phyloP scores from a whole-genome alignment of 257 asterid species.

The Gentiana dahurica region DNA sequence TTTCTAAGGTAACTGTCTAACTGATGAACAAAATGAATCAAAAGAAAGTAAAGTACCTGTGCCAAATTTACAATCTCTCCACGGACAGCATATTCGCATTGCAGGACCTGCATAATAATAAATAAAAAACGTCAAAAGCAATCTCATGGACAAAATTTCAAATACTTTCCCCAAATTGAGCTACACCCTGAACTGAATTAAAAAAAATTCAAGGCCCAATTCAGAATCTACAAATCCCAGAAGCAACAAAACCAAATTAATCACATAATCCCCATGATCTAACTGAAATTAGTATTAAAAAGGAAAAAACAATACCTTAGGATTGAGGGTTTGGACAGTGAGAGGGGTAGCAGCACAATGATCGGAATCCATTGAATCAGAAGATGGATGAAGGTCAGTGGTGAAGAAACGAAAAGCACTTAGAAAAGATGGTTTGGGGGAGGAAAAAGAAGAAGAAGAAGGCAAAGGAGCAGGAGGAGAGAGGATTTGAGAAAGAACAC shows the following conservation, averaged over 20 bases:
- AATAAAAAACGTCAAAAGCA: too few species aligned
- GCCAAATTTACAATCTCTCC: conserved; percentile 92
- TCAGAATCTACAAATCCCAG: not conserved
- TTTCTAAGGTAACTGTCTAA: too few species aligned
- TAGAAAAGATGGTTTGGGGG: not conserved
- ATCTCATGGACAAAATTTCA: too few species aligned
- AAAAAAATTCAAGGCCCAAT: not conserved
- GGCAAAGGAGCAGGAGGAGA: conserved; percentile 4
- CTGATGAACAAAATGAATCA: too few species aligned
- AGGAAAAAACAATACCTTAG: not conserved
- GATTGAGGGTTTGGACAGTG: conserved; percentile 20
- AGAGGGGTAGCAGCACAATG: conserved; percentile 27
- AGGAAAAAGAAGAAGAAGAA: not conserved
- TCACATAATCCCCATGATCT: too few species aligned
- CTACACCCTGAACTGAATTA: not conserved
- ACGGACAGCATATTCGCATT: conserved; percentile 95
- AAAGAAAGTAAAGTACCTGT: conserved; percentile 38
- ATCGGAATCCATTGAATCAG: conserved; percentile 35
- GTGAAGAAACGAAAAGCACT: conserved; percentile 17
- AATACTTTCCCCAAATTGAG: too few species aligned
- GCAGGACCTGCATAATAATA: conserved; percentile 45
- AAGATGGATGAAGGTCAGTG: conserved; percentile 8
- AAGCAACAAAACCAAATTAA: not conserved
- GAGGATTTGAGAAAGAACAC: conserved; percentile 7
- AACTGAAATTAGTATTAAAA: too few species aligned